Percentiles rank a stretch among this genome's conserved stretches.
These are phyloP conservation scores for Neonectria sp. DNA, from an alignment of 2,329 filamentous ascomycete species.

Conservation along the genomic window DNA sequence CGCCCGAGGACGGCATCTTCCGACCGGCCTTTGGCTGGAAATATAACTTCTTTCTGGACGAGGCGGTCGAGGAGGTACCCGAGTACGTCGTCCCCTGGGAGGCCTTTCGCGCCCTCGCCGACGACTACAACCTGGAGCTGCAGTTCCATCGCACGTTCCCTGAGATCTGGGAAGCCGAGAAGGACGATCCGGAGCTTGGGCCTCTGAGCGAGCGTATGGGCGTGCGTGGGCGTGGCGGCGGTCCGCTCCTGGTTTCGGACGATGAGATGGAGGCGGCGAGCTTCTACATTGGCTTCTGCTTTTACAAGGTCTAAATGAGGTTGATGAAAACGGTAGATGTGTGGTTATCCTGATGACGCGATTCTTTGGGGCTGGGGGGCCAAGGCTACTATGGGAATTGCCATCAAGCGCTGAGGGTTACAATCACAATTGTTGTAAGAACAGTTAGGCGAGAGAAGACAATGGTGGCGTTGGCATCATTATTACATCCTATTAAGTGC, in stretches of 20 bases:
- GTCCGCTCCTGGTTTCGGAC: conserved; percentile 78
- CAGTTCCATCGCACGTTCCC: conserved; percentile 93
- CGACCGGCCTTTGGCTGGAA: conserved; percentile 97
- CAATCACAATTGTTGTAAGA: neutral
- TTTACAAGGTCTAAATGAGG: conserved; percentile 84
- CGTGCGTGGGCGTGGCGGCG: conserved; percentile 80
- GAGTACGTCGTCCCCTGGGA: conserved; percentile 99
- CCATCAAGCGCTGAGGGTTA: neutral
- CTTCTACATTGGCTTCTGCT: conserved; percentile 96
- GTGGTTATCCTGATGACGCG: neutral
- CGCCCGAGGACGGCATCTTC: conserved; percentile 90
- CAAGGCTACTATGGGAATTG: neutral
- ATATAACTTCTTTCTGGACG: conserved; percentile 96
- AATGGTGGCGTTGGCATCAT: conserved; percentile 37
- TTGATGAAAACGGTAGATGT: neutral
- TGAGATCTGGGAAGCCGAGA: conserved; percentile 94
- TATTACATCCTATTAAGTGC: conserved; percentile 37
- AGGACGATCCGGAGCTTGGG: conserved; percentile 85
- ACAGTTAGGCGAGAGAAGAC: conserved; percentile 8
- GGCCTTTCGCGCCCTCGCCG: conserved; percentile 93
- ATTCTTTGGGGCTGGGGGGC: neutral
- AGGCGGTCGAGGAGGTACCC: conserved; percentile 95
- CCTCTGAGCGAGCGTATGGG: conserved; percentile 96
- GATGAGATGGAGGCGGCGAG: conserved; percentile 94
- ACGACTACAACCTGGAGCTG: conserved; percentile 96